phyloP scores from a whole-genome alignment of 2,329 filamentous ascomycete genomes.

The Verruconis gallopava region DNA sequence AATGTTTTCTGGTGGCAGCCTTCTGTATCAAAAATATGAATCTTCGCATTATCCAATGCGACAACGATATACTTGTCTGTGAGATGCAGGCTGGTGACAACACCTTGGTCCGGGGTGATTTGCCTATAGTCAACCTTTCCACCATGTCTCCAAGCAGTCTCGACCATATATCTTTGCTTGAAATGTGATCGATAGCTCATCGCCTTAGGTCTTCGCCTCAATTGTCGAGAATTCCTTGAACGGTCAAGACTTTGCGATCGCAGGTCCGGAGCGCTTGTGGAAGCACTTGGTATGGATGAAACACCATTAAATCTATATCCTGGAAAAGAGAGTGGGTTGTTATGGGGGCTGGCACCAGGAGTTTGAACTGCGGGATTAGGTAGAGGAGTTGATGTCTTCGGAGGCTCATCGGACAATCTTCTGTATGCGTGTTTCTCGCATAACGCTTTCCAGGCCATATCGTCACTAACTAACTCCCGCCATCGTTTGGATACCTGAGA shows the following conservation, averaged over 20 bases:
- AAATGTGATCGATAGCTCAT: conserved; percentile 93
- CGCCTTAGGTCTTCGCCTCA: conserved; percentile 43
- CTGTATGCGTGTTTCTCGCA: conserved; percentile 92
- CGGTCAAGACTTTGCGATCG: conserved; percentile 46
- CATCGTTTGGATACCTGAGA: conserved; percentile 94
- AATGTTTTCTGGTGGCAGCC: conserved; percentile 80
- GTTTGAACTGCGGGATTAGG: conserved; percentile 9
- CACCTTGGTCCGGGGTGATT: conserved; percentile 91
- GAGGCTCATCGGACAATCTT: conserved; percentile 35
- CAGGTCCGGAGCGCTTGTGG: conserved; percentile 36
- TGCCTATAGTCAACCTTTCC: conserved; percentile 73
- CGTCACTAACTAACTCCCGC: conserved; percentile 86
- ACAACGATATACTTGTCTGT: conserved; percentile 96
- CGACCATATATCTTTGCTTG: conserved; percentile 92
- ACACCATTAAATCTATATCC: conserved; percentile 7
- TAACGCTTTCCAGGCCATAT: conserved; percentile 96
- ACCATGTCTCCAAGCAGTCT: conserved; percentile 90
- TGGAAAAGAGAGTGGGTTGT: conserved; percentile 11
- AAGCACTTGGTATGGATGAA: conserved; percentile 22
- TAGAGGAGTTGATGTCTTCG: conserved; percentile 11
- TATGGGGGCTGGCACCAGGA: conserved; percentile 12
- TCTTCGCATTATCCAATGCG: conserved; percentile 94
- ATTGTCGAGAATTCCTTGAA: conserved; percentile 23
- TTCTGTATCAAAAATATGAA: conserved; percentile 91
- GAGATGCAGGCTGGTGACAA: conserved; percentile 88